Percentiles rank a stretch among this genome's conserved stretches.
Conservation (phyloP, 495 filamentous ascomycete species). For the Parachaetomium inaequale region DNA sequence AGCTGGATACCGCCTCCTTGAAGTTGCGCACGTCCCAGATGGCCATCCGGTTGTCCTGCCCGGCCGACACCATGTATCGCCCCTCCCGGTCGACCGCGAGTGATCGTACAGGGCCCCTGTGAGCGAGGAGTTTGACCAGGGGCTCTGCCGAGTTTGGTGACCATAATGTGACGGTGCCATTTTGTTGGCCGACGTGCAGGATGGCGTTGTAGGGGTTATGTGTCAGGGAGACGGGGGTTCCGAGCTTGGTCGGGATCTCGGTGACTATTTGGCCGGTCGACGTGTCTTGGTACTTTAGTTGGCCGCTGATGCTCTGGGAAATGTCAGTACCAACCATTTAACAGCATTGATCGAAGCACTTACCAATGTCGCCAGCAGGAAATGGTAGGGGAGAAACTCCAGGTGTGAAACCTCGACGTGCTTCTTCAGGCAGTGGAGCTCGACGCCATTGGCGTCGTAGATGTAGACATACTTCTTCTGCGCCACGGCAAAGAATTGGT, state of each 20-base stretch:
- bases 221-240: conserved; percentile 74
- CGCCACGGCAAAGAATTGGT: conserved; percentile 93
- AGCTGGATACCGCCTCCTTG: conserved; percentile 76
- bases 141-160: conserved; percentile 86
- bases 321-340: not conserved
- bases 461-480: conserved; percentile 95
- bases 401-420: conserved; percentile 91
- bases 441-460: conserved; percentile 83
- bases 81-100: conserved; percentile 85
- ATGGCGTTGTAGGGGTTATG: conserved; percentile 93
- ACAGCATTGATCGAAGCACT: conserved; percentile 27
- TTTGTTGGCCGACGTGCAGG: conserved; percentile 86
- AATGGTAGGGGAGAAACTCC: conserved; percentile 96
- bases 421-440: conserved; percentile 84
- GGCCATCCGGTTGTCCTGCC: conserved; percentile 86
- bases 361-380: conserved; percentile 81
- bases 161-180: conserved; percentile 91
- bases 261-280: conserved; percentile 83
- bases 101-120: conserved; percentile 86
- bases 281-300: conserved; percentile 91
- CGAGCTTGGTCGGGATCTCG: conserved; percentile 77
- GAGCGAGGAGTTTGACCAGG: conserved; percentile 89
- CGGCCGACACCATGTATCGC: conserved; percentile 91
- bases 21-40: conserved; percentile 97
- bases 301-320: conserved; percentile 68